Base-by-base conservation (phyloP, 768 basidiomycete genomes). In the Baorangia bicolor region DNA sequence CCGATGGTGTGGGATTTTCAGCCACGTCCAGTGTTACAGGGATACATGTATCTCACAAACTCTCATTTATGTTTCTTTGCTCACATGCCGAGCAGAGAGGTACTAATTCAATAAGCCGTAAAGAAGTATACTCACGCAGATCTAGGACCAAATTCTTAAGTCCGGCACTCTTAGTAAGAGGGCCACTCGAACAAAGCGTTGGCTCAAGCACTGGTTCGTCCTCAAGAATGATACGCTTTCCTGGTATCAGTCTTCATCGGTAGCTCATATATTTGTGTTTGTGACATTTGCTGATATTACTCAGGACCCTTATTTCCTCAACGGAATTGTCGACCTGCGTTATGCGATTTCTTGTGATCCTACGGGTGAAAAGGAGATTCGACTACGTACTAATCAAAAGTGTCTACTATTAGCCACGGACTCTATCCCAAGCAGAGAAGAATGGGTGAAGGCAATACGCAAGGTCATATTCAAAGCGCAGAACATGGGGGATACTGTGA, bases 281-380 rank as follows among this genome's bases (percentile, higher is more conserved):
- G 44, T 49, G 42, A 37, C 41, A 40, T 56, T 49, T 51, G 12
- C 51, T 62, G 38, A 47, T 40, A 20, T 46, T 28, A 14, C 28
- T 25, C 57, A 96, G 94, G 94, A 99, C 64, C 96, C 95, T 2
- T 99, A 99, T 73, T 99, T 99, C 70, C 92, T 95, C 12, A 91
- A 94, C 61, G 97, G 94, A 25, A 94, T 98, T 53, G 81, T 95
- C n/a, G 94, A 97, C 65, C 75, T 99, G 31, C 90, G 94, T 57
- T 98, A 98, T 72, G 90, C 90, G 8, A 88, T 92, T 42, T 83
- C 89, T 23, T 97, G 96, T 68, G 95, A 98, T 51, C 77, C 91
- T 1, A 73, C 78, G 4, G 82, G 84, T 14, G 89, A 94, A 63
- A 88, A 80, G 63, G 90, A 86, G 41, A 87, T 98, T 66, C 88